These are phyloP conservation scores for Candida succiphila DNA, from an alignment of 805 yeast genomes.

Conservation along the genomic window DNA sequence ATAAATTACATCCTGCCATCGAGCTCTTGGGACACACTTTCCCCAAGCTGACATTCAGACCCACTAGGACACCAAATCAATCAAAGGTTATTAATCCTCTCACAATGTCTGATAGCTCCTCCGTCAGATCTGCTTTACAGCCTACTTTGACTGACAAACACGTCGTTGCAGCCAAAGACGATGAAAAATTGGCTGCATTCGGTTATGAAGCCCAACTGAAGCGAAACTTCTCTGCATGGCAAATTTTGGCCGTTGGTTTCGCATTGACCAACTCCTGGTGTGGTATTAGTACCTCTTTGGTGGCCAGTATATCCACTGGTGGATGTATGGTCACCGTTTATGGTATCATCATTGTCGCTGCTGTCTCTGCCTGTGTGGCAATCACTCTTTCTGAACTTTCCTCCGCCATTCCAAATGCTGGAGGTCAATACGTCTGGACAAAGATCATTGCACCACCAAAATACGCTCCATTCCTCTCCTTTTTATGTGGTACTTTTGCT, in stretches of 20 bases:
- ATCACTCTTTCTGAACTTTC: conserved; percentile 43
- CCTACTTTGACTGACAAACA: too few relatives aligned
- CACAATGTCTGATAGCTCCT: too few relatives aligned
- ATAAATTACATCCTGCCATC: too few relatives aligned
- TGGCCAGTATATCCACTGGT: conserved; percentile 45
- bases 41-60: too few relatives aligned
- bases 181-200: background rate
- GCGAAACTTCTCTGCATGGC: conserved; percentile 32
- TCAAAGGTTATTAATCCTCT: too few relatives aligned
- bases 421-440: conserved; percentile 55
- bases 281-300: conserved; percentile 46
- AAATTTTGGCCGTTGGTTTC: conserved; percentile 48
- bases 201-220: conserved; percentile 8
- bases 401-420: conserved; percentile 44
- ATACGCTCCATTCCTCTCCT: conserved; percentile 39
- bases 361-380: conserved; percentile 36
- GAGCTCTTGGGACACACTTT: too few relatives aligned
- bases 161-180: too few relatives aligned
- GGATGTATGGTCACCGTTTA: conserved; percentile 50
- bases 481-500: conserved; percentile 51
- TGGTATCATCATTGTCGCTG: conserved; percentile 43
- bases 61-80: too few relatives aligned
- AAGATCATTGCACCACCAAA: conserved; percentile 39
- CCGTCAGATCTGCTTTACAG: too few relatives aligned
- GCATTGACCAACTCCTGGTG: conserved; percentile 55